Evolutionary conservation across 192 early-diverging fungal genomes (phyloP), one percentile per base, ranked within the genome.

Genomic region (Piromyces finnis): DNA sequence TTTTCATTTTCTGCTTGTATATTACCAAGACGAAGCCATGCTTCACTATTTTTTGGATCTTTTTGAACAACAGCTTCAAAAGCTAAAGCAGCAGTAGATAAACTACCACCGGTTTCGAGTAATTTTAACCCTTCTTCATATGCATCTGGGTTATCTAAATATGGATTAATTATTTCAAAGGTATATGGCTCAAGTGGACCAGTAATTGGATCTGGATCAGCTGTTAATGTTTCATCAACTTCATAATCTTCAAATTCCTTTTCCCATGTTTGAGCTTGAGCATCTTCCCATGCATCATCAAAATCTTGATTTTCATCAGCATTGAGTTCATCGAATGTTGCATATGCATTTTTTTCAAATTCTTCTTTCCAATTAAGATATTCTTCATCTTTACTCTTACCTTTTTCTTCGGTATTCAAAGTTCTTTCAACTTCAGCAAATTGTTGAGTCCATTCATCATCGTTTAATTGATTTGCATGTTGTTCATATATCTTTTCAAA

Each of bases 41-140:
- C 81, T 28, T 78, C 28, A 79, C 51, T 30, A 28, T 79, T 80
- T 29, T 82, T 79, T 7, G 78, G 79, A 37, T 82, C 82, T n/a
- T 37, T 30, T 28, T 82, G 81, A 22, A 80, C 81, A 29, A 82
- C 81, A 17, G 81, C 81, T 29, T 82, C 81, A 27, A 82, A 82
- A 7, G 79, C 78, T 26, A 82, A 78, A 18, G 81, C 81, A 22
- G 81, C 81, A 36, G 81, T 82, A 18, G 32, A 51, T 28, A 82
- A 36, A 79, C 84, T 85, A 29, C 88, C 87, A 29, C 87, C 91
- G 79, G 86, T 68, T 59, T 92, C 86, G 59, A 84, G 79, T 37
- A 92, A 79, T 28, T 84, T 84, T 4, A 92, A 78, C 3, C 88
- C 91, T 81, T 91, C 91, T n/a, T 84, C 80, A 80, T 90, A 82